Percentiles rank a stretch among this genome's conserved stretches.
These are phyloP conservation scores for Gaultheria prostrata DNA, from an alignment of 148 eudicot genomes.

Conservation along the genomic window DNA sequence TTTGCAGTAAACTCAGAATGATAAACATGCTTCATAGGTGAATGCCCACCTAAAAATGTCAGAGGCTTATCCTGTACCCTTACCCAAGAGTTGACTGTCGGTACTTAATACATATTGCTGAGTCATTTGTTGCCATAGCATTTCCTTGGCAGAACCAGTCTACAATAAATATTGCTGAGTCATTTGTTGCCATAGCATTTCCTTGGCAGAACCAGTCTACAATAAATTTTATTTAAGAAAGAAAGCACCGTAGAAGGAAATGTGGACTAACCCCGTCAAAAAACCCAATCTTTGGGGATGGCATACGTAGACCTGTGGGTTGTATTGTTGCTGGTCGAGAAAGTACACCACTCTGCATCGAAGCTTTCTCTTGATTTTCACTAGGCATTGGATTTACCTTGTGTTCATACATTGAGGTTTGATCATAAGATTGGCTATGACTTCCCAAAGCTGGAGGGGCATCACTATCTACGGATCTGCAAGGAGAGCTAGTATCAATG, in stretches of 20 bases:
- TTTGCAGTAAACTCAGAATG: not conserved
- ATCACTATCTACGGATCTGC: constrained; percentile 32
- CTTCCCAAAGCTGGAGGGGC: constrained; percentile 21
- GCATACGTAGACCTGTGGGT: constrained; percentile 90
- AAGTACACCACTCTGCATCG: constrained; percentile 28
- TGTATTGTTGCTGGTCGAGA: constrained; percentile 40
- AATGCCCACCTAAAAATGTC: not conserved
- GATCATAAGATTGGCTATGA: constrained; percentile 29
- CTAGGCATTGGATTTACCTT: constrained; percentile 21
- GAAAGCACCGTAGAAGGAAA: constrained; percentile 8
- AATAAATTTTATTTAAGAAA: not conserved
- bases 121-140: not conserved
- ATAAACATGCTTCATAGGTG: not conserved
- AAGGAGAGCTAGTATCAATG: constrained; percentile 27
- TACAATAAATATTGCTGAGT: not conserved
- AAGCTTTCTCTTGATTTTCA: constrained; percentile 34
- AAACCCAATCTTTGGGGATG: constrained; percentile 91
- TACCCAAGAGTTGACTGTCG: not conserved
- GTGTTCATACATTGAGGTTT: constrained; percentile 22
- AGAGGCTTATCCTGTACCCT: not conserved
- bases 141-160: constrained; percentile 10
- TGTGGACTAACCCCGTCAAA: constrained; percentile 89
- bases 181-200: not conserved
- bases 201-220: constrained; percentile 9
- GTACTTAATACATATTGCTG: not conserved